Evolutionary conservation across 176 grass and related monocot species (phyloP).

Genomic region (Chrysopogon serrulatus): DNA sequence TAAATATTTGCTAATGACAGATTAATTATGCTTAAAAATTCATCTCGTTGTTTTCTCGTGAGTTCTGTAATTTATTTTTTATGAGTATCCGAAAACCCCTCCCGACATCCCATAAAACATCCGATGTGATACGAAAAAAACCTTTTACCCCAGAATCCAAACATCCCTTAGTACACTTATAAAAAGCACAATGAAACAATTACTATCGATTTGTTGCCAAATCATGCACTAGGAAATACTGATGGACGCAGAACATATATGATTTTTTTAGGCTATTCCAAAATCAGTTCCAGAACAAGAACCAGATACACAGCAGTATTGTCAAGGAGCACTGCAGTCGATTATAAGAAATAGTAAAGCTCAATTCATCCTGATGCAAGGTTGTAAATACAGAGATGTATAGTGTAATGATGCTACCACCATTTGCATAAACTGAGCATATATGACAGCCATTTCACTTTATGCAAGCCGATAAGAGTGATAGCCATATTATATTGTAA

Average conservation of each 20-base stretch:
- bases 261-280: background rate
- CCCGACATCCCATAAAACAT: too few species aligned
- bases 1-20: too few species aligned
- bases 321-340: background rate
- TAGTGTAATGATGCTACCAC: background rate
- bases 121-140: too few species aligned
- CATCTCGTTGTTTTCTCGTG: too few species aligned
- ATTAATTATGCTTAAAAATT: too few species aligned
- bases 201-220: too few species aligned
- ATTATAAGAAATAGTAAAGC: background rate
- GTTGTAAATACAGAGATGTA: too few species aligned
- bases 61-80: too few species aligned
- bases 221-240: background rate
- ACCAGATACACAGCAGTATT: background rate
- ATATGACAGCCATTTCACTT: background rate
- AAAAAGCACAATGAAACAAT: too few species aligned
- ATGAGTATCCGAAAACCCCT: too few species aligned
- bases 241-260: background rate
- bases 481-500: background rate
- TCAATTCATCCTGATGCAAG: background rate
- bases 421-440: background rate
- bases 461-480: background rate
- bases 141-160: too few species aligned
- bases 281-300: background rate
- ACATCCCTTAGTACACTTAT: too few species aligned